Evolutionary conservation across 202 grass and related monocot species (phyloP).

Genomic region (Musa balbisiana): DNA sequence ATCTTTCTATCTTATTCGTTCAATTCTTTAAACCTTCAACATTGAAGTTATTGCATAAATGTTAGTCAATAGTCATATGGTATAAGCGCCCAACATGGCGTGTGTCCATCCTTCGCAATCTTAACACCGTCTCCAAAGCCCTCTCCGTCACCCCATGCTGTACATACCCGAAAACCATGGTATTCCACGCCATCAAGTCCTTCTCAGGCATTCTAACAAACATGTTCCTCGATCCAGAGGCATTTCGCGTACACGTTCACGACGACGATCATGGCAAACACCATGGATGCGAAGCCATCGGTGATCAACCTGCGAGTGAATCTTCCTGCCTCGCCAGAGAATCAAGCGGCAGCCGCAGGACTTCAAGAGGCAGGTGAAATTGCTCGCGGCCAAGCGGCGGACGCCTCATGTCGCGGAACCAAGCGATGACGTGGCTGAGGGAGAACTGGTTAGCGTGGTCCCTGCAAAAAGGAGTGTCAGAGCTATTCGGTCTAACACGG

Average conservation of each 20-base stretch:
- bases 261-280: constrained; percentile 46
- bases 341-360: constrained; percentile 39
- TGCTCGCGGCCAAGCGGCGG: constrained; percentile 35
- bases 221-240: constrained; percentile 42
- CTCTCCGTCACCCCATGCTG: constrained; percentile 32
- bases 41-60: constrained; percentile 81
- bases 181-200: constrained; percentile 69
- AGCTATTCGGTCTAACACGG: constrained; percentile 11
- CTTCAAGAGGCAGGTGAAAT: constrained; percentile 67
- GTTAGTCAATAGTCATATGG: constrained; percentile 70
- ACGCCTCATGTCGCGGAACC: constrained; percentile 39
- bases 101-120: constrained; percentile 41
- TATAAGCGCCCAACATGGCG: constrained; percentile 80
- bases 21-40: too few species aligned
- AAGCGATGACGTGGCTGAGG: constrained; percentile 27
- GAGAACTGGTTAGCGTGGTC: constrained; percentile 33
- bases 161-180: constrained; percentile 50
- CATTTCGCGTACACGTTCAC: constrained; percentile 76
- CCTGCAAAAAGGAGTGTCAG: constrained; percentile 27
- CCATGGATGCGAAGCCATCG: constrained; percentile 32
- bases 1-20: too few species aligned
- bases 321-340: constrained; percentile 40
- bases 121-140: constrained; percentile 37
- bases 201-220: constrained; percentile 61
- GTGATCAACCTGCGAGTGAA: constrained; percentile 53